Percentiles rank a stretch among this genome's conserved stretches.
These are phyloP conservation scores for Akanthomyces dipterigenus DNA, from an alignment of 2,329 filamentous ascomycete genomes.

Conservation along the genomic window DNA sequence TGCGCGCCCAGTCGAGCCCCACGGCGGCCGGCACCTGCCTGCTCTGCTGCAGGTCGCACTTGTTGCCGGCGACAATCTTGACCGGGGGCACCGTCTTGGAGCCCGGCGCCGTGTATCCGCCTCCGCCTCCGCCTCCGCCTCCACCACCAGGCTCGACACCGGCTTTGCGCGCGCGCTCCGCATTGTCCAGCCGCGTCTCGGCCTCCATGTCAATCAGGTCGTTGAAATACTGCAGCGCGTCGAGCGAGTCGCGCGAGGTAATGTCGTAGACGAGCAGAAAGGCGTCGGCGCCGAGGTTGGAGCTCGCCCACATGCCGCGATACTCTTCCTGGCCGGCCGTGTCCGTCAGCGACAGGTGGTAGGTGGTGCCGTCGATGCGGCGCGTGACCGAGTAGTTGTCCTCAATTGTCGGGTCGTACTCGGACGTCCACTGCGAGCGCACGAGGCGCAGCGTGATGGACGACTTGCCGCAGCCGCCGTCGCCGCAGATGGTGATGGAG, in stretches of 20 bases:
- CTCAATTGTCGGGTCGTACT: conserved; percentile 75
- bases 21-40: conserved; percentile 62
- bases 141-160: conserved; percentile 20
- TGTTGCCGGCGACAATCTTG: conserved; percentile 81
- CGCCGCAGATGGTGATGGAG: conserved; percentile 78
- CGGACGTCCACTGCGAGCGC: conserved; percentile 75
- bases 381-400: conserved; percentile 82
- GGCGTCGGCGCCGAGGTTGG: conserved; percentile 72
- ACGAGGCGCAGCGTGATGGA: conserved; percentile 79
- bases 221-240: conserved; percentile 71
- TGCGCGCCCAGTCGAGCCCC: conserved; percentile 71
- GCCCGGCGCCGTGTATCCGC: conserved; percentile 21
- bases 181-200: conserved; percentile 61
- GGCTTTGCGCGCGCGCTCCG: conserved; percentile 42
- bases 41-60: conserved; percentile 70
- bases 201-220: conserved; percentile 79
- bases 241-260: conserved; percentile 60
- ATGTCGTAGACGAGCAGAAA: conserved; percentile 88
- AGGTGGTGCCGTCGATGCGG: conserved; percentile 70
- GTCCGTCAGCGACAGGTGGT: conserved; percentile 74
- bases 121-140: conserved; percentile 15
- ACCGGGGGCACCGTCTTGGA: conserved; percentile 59
- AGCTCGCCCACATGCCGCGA: conserved; percentile 75
- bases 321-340: conserved; percentile 89
- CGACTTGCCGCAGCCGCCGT: conserved; percentile 79